Conservation (phyloP, 2,329 filamentous ascomycete species). For the Beauveria pseudobassiana region DNA sequence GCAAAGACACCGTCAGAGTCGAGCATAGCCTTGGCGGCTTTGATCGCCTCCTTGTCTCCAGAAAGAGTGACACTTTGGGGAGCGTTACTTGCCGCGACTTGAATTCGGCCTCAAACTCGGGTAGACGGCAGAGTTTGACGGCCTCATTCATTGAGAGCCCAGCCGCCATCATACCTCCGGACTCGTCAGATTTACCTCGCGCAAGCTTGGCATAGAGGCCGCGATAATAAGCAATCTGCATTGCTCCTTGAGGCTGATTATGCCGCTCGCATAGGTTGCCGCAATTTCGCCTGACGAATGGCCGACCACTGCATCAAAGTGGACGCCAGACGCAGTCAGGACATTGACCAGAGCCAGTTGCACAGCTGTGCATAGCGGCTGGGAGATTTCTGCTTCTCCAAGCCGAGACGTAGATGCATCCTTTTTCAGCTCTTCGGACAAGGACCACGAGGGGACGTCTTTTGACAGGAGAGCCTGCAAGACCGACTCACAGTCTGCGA, state of each 20-base stretch:
- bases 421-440: slow-evolving; percentile 15
- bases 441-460: slow-evolving; percentile 19
- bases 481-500: slow-evolving; percentile 12
- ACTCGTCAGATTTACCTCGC: neutral
- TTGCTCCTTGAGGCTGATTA: slow-evolving; percentile 22
- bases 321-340: slow-evolving; percentile 23
- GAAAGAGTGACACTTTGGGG: slow-evolving; percentile 17
- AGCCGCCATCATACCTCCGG: slow-evolving; percentile 15
- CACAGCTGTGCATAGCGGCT: slow-evolving; percentile 24
- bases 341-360: slow-evolving; percentile 22
- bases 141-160: slow-evolving; percentile 13
- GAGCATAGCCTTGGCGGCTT: neutral
- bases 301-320: slow-evolving; percentile 31
- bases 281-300: slow-evolving; percentile 45
- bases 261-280: slow-evolving; percentile 40
- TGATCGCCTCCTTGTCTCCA: slow-evolving; percentile 12
- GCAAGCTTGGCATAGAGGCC: neutral
- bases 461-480: slow-evolving; percentile 13
- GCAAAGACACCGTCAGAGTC: slow-evolving; percentile 13
- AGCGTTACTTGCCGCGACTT: slow-evolving; percentile 18
- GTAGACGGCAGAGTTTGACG: slow-evolving; percentile 3
- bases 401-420: slow-evolving; percentile 6
- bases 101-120: slow-evolving; percentile 12
- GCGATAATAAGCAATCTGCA: slow-evolving; percentile 18
- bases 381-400: slow-evolving; percentile 20